Base-by-base conservation (phyloP, 805 yeast species). In the Groenewaldozyma tartarivorans region DNA sequence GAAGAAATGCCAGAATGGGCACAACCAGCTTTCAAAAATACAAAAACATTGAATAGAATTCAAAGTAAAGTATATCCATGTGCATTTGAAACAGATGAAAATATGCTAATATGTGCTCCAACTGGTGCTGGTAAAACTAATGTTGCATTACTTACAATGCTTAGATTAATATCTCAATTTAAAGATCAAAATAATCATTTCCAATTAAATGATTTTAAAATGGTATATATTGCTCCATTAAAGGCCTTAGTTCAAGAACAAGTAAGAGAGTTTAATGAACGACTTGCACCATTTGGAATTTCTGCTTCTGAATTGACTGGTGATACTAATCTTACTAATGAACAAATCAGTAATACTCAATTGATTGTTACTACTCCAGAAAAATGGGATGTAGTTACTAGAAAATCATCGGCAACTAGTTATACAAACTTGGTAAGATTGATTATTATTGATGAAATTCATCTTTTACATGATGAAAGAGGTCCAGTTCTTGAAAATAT, bases 101-200 rank as follows among this genome's bases (percentile, higher is more conserved):
- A 88, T 52, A 57, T 92, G 31, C 63, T 90, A 15, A 65, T 90
- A 50, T 90, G 97, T 70, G 97, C 98, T 1, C 98, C 98, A 4
- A 90, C 98, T 0, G 98, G 98, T 65, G 96, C 96, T 2, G 98
- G 98, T 64, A 90, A 90, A 58, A 90, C 98, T 18, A 92, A 92
- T 57, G 95, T 92, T 21, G 99, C 99, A 0, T 75, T 92, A 79
- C 61, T 92, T 35, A 68, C 95, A 0, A 69, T 84, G 3, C 64
- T 88, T n/a, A 63, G 80, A 37, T 66, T 81, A 0, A 56, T 88
- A 17, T 63, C 74, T 0, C 69, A 78, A 36, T 73, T 62, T 54
- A 64, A 80, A 52, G 62, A 68, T 35, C 53, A 53, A 3, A 63
- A 68, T 21, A 81, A 79, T 0, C 61, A 66, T n/a, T 57, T 85